A percentile compares a stretch with the other conserved stretches of the same genome.
phyloP scores from a whole-genome alignment of 306 rosid species.

The Mimosa pudica region DNA sequence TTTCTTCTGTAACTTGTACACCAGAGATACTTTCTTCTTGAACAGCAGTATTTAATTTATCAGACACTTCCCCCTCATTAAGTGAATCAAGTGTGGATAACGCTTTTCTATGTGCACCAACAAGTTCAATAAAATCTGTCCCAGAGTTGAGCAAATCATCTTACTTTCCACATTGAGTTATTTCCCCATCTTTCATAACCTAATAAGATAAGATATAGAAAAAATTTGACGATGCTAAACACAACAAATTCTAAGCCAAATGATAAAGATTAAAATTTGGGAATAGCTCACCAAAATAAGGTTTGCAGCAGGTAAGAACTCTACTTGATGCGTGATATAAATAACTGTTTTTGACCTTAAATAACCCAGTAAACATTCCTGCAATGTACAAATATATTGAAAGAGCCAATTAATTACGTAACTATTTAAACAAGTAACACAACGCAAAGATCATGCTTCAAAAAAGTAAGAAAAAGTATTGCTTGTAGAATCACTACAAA shows the following conservation, averaged over 20 bases:
- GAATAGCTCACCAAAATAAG: slow-evolving; percentile 58
- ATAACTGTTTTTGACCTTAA: slow-evolving; percentile 66
- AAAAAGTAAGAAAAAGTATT: background rate
- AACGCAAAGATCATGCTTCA: slow-evolving; percentile 6
- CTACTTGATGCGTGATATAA: slow-evolving; percentile 84
- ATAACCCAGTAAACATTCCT: slow-evolving; percentile 69
- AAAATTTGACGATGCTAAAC: background rate
- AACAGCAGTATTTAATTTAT: slow-evolving; percentile 30
- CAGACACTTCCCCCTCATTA: slow-evolving; percentile 38
- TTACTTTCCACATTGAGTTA: slow-evolving; percentile 79
- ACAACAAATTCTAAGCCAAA: background rate
- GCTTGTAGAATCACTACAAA: too few relatives aligned
- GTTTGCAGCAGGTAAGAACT: slow-evolving; percentile 73
- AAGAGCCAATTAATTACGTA: background rate
- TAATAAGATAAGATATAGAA: slow-evolving; percentile 25
- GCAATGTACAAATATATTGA: slow-evolving; percentile 18
- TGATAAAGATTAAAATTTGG: background rate
- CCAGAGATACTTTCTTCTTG: slow-evolving; percentile 34
- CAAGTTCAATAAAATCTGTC: slow-evolving; percentile 79
- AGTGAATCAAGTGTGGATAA: slow-evolving; percentile 59
- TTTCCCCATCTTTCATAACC: slow-evolving; percentile 87
- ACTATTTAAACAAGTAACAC: background rate
- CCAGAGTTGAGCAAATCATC: slow-evolving; percentile 63
- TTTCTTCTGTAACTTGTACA: slow-evolving; percentile 34
- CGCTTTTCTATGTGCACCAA: slow-evolving; percentile 83